Evolutionary conservation across 306 rosid species (phyloP).

Genomic region (Rubus parviflorus): DNA sequence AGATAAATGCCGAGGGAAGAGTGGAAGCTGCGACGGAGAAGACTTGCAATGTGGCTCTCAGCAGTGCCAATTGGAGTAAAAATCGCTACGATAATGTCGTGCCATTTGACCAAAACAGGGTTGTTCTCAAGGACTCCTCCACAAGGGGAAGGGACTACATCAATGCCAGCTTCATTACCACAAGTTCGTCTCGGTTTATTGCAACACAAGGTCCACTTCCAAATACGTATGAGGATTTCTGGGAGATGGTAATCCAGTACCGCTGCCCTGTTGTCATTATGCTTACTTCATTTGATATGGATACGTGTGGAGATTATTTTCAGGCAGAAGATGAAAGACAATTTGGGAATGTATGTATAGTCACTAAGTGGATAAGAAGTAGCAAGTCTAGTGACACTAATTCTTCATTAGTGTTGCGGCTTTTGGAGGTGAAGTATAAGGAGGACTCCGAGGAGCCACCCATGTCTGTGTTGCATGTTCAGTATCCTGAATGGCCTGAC

Average conservation of each 20-base stretch:
- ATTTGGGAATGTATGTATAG: neutral
- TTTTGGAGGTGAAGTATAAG: neutral
- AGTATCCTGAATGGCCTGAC: slow-evolving; percentile 95
- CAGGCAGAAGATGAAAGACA: neutral
- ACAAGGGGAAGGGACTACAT: slow-evolving; percentile 34
- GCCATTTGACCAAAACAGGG: slow-evolving; percentile 70
- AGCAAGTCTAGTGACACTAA: neutral
- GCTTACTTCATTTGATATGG: slow-evolving; percentile 64
- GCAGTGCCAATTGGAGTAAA: slow-evolving; percentile 55
- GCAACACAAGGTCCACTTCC: slow-evolving; percentile 95
- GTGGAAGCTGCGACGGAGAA: slow-evolving; percentile 17
- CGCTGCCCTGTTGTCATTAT: slow-evolving; percentile 73
- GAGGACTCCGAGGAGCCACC: slow-evolving; percentile 47
- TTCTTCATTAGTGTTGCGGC: neutral
- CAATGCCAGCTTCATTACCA: slow-evolving; percentile 67
- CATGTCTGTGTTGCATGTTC: slow-evolving; percentile 74
- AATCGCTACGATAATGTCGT: slow-evolving; percentile 70
- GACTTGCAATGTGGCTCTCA: slow-evolving; percentile 53
- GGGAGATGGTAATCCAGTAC: slow-evolving; percentile 82
- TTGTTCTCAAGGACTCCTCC: slow-evolving; percentile 57
- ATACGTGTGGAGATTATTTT: neutral
- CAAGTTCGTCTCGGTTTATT: slow-evolving; percentile 58
- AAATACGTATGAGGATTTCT: slow-evolving; percentile 84
- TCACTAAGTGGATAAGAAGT: neutral
- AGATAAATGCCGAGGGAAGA: slow-evolving; percentile 16